A percentile compares a stretch with the other conserved stretches of the same genome.
Conservation (phyloP, 371 early-diverging fungal species). For the Thermomucor indicae-seudaticae region DNA sequence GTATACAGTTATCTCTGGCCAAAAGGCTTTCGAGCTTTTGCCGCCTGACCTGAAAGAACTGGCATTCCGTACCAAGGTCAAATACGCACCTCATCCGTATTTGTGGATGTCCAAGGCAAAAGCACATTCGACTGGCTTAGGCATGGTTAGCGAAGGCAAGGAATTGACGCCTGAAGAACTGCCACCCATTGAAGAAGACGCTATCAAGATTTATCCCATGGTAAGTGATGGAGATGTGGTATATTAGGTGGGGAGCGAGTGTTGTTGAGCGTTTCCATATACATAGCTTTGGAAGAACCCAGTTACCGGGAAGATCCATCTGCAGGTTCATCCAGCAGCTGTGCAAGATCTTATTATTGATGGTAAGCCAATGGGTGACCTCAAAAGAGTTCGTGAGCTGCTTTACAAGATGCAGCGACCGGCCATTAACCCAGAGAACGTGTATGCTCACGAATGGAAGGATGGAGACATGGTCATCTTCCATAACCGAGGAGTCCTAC, state of each 20-base stretch:
- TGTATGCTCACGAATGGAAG: slow-evolving; percentile 44
- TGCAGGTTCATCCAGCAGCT: slow-evolving; percentile 46
- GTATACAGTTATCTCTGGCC: slow-evolving; percentile 42
- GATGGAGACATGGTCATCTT: slow-evolving; percentile 49
- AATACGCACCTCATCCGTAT: slow-evolving; percentile 49
- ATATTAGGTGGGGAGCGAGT: background rate
- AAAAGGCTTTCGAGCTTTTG: slow-evolving; percentile 43
- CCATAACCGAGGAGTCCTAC: slow-evolving; percentile 46
- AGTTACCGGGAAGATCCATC: slow-evolving; percentile 43
- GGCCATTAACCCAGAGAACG: slow-evolving; percentile 42
- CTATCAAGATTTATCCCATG: slow-evolving; percentile 47
- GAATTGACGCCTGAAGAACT: slow-evolving; percentile 33
- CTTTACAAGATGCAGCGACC: slow-evolving; percentile 43
- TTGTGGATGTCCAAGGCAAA: slow-evolving; percentile 49
- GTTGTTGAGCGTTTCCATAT: background rate
- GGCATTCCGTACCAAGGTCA: slow-evolving; percentile 42
- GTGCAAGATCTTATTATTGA: slow-evolving; percentile 47
- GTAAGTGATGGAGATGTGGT: slow-evolving; percentile 12
- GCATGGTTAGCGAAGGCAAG: slow-evolving; percentile 41
- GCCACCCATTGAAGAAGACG: slow-evolving; percentile 34
- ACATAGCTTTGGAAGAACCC: slow-evolving; percentile 47
- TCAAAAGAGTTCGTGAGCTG: slow-evolving; percentile 39
- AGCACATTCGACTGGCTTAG: slow-evolving; percentile 34
- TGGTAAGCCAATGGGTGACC: slow-evolving; percentile 43
- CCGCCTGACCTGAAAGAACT: slow-evolving; percentile 43